Percentiles rank a stretch among this genome's conserved stretches.
Evolutionary conservation across 148 eudicot genomes (phyloP).

Genomic region (Rhododendron kiyosumense): DNA sequence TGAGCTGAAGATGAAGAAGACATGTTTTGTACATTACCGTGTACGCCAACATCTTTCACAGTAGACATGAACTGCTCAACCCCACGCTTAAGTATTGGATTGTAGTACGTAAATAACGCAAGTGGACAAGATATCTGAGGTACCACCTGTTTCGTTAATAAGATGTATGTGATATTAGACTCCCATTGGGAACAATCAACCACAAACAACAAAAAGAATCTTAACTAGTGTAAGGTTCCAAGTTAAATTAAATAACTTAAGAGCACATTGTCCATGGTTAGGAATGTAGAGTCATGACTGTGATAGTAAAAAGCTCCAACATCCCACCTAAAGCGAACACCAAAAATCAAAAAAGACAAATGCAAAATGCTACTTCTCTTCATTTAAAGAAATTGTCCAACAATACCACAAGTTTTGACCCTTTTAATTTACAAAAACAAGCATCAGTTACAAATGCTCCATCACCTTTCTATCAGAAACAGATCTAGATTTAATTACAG

Average conservation of each 20-base stretch:
- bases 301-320: background rate
- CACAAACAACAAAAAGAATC: background rate
- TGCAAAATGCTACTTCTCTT: background rate
- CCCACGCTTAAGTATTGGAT: constrained; percentile 92
- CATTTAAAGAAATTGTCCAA: background rate
- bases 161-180: constrained; percentile 8
- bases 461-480: background rate
- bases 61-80: constrained; percentile 74
- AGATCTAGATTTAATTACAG: background rate
- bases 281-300: background rate
- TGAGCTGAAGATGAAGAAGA: background rate
- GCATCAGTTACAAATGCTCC: background rate
- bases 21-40: constrained; percentile 43
- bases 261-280: background rate
- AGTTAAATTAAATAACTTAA: background rate
- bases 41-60: constrained; percentile 74
- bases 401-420: background rate
- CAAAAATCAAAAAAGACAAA: background rate
- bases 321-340: background rate
- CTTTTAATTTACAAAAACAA: background rate
- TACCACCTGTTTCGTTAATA: constrained; percentile 45
- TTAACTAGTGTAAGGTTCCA: background rate
- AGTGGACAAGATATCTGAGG: constrained; percentile 85
- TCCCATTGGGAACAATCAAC: background rate
- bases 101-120: constrained; percentile 83